Evolutionary conservation across 75 land plant species (phyloP), one percentile per base, ranked within the genome.

Genomic region (Isoetes taiwanensis): DNA sequence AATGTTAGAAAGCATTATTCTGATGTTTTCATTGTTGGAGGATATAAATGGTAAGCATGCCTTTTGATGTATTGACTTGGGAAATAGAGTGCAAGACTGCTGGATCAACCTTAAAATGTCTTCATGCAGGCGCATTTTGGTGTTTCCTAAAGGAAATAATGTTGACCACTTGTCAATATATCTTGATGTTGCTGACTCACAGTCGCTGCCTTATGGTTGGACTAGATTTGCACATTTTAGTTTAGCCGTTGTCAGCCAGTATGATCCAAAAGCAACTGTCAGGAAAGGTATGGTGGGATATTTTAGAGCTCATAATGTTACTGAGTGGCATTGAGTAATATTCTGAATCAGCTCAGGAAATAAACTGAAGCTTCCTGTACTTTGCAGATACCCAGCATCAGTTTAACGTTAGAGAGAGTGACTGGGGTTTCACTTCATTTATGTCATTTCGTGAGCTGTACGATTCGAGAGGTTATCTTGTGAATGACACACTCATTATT

Each of bases 131-230:
- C 78, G 98, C 35, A 64, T 93, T 12, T 69, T 93, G 48, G 68
- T 93, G 30, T 93, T 93, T 72, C 98, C 98, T 11, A 87, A 84
- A 54, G 98, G 98, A 43, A 93, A 93, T 61, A 93, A 93, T 67
- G 98, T 93, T 32, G 95, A 84, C 52, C 73, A 81, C 34, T 61
- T 93, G 64, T 93, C 98, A 4, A 77, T 93, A 72, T 93, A 93
- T 68, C 69, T 93, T 39, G 98, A 93, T 75, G 95, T 84, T 37
- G 98, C 96, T 4, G 96, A 93, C 57, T 79, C 98, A 10, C 38
- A 72, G 0, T 50, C 60, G 10, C 42, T 93, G 57, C 90, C 89
- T 21, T 84, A 84, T 67, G 95, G 89, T 1, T 93, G 98, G 98
- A 87, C 76, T 64, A 74, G 98, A 75, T 80, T 72, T 71, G 98